These are phyloP conservation scores for Sonneratia alba DNA, from an alignment of 345 rosid genomes.

Conservation along the genomic window DNA sequence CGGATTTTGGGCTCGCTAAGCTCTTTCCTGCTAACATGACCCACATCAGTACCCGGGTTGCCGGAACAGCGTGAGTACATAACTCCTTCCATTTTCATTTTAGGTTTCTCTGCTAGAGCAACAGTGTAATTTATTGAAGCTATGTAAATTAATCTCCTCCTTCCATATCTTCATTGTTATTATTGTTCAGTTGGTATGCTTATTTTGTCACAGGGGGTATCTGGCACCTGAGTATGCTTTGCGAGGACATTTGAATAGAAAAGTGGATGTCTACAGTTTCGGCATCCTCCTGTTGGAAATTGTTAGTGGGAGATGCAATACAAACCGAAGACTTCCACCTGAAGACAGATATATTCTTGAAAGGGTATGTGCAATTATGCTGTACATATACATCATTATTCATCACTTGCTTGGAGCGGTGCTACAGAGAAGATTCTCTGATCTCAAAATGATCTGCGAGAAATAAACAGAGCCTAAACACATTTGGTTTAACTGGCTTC, in stretches of 20 bases:
- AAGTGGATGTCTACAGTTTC: slow-evolving; percentile 65
- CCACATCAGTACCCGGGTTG: slow-evolving; percentile 63
- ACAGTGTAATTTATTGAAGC: background rate
- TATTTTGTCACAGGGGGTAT: slow-evolving; percentile 41
- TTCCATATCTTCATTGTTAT: background rate
- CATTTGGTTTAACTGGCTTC: background rate
- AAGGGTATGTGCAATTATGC: slow-evolving; percentile 28
- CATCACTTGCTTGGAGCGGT: background rate
- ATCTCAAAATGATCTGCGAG: background rate
- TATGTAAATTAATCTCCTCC: slow-evolving; percentile 2
- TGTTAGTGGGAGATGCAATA: slow-evolving; percentile 53
- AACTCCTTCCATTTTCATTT: background rate
- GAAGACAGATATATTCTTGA: slow-evolving; percentile 53
- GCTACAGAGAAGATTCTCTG: background rate
- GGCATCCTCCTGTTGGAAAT: slow-evolving; percentile 63
- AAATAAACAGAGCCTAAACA: background rate
- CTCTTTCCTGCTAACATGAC: slow-evolving; percentile 50
- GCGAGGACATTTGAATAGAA: slow-evolving; percentile 57
- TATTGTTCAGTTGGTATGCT: slow-evolving; percentile 1
- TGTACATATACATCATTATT: background rate
- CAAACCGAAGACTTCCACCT: slow-evolving; percentile 30
- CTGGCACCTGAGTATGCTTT: slow-evolving; percentile 71
- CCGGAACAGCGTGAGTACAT: slow-evolving; percentile 56
- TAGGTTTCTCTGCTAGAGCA: slow-evolving; percentile 2
- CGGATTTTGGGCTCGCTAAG: slow-evolving; percentile 78